Percentiles rank a stretch among this genome's conserved stretches.
Conservation (phyloP, 768 basidiomycete genomes). For the Tricholoma hemisulphureum region DNA sequence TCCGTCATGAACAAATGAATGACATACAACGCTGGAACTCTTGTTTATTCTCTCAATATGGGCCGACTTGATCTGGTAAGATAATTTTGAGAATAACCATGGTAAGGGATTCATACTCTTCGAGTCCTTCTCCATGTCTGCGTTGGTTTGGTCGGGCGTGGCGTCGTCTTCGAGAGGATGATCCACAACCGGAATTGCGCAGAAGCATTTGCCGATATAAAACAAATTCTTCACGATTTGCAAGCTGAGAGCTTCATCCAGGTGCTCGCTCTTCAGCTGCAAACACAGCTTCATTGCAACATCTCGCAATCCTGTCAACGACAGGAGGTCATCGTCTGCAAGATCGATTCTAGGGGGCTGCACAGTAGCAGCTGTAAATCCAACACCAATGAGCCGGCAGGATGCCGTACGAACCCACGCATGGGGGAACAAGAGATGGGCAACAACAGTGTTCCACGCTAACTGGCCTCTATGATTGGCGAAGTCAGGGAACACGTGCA, state of each 20-base stretch:
- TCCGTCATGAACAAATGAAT: not conserved
- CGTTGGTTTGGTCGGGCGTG: conserved; percentile 27
- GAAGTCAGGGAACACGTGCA: conserved; percentile 54
- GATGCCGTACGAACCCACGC: conserved; percentile 89
- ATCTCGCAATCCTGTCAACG: conserved; percentile 56
- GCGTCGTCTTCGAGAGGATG: conserved; percentile 17
- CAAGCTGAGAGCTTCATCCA: conserved; percentile 69
- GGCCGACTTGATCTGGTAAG: conserved; percentile 79
- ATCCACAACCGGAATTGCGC: conserved; percentile 33
- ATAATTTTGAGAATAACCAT: conserved; percentile 94
- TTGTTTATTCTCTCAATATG: conserved; percentile 68
- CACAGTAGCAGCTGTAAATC: conserved; percentile 58
- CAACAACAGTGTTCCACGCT: conserved; percentile 60
- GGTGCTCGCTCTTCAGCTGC: conserved; percentile 78
- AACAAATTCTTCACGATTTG: conserved; percentile 94
- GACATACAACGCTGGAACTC: conserved; percentile 43
- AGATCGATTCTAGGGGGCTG: conserved; percentile 34
- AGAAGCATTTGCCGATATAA: conserved; percentile 87
- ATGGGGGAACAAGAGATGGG: conserved; percentile 84
- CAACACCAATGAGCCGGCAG: conserved; percentile 67
- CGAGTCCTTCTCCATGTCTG: conserved; percentile 30
- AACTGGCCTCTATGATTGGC: conserved; percentile 46
- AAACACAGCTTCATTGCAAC: conserved; percentile 70
- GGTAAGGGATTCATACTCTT: conserved; percentile 59
- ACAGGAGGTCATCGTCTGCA: conserved; percentile 45